A percentile compares a stretch with the other conserved stretches of the same genome.
Conservation (phyloP, 1,139 yeast genomes). For the Saccharomyces hybrid region DNA sequence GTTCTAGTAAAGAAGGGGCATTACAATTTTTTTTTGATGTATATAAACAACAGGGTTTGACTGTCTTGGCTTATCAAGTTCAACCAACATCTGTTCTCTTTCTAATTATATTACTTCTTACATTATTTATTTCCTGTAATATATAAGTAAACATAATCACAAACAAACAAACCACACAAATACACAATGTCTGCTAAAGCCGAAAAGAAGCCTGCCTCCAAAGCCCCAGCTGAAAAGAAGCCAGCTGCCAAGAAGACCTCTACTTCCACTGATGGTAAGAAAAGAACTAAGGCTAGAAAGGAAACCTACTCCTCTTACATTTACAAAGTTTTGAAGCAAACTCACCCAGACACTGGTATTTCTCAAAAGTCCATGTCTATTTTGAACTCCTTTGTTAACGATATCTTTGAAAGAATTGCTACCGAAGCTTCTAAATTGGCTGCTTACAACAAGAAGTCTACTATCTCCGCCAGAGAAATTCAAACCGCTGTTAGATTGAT, state of each 20-base stretch:
- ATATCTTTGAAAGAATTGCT: constrained; percentile 91
- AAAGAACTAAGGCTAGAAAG: constrained; percentile 96
- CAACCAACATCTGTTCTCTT: not conserved
- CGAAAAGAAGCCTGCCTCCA: constrained; percentile 97
- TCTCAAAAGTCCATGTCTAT: constrained; percentile 99
- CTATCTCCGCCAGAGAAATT: constrained; percentile 98
- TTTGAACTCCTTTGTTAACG: constrained; percentile 97
- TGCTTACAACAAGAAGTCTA: constrained; percentile 98
- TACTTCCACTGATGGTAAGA: constrained; percentile 66
- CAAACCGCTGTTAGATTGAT: constrained; percentile 98
- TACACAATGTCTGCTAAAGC: constrained; percentile 88
- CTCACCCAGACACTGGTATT: constrained; percentile 99
- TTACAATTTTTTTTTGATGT: not conserved
- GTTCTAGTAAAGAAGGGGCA: not conserved
- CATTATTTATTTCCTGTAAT: not conserved
- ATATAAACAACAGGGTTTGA: not conserved
- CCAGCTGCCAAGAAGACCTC: constrained; percentile 95
- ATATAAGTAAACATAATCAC: not conserved
- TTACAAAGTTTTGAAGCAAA: constrained; percentile 96
- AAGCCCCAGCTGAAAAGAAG: constrained; percentile 97
- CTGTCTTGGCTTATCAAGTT: not conserved
- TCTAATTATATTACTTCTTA: not conserved
- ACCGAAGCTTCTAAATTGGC: constrained; percentile 98
- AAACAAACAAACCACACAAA: constrained; percentile 9
- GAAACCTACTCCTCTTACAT: constrained; percentile 98